phyloP scores from a whole-genome alignment of 129 eudicot species.

The Flaveria bidentis region DNA sequence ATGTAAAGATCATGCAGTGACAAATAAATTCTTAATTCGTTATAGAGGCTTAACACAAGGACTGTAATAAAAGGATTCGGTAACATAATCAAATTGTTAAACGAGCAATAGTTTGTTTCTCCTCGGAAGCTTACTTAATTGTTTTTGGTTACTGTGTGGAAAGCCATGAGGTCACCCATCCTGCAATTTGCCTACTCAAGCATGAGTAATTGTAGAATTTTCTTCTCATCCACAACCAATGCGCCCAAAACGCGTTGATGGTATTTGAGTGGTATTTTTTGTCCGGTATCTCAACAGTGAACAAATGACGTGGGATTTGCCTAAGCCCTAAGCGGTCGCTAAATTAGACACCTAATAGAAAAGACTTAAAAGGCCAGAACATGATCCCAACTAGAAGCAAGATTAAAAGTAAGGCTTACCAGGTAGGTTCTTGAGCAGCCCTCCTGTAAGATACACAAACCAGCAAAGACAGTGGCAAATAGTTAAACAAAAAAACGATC shows the following conservation, averaged over 20 bases:
- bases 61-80: too few species aligned
- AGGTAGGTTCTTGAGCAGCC: neutral
- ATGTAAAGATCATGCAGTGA: neutral
- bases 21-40: neutral
- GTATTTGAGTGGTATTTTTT: too few species aligned
- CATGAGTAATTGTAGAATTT: neutral
- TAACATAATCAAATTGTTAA: neutral
- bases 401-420: neutral
- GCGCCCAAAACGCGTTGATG: neutral
- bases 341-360: neutral
- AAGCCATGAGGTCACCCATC: neutral
- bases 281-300: too few species aligned
- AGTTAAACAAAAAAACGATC: neutral
- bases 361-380: neutral
- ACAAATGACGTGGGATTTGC: neutral
- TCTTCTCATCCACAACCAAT: neutral
- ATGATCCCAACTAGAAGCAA: neutral
- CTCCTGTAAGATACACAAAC: neutral
- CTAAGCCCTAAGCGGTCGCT: neutral
- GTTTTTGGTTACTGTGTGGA: too few species aligned
- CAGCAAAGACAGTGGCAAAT: neutral
- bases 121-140: too few species aligned
- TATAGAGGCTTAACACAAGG: constrained; percentile 7
- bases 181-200: neutral
- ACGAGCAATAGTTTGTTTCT: neutral